Evolutionary conservation across 805 yeast genomes (phyloP).

Genomic region (Saccharomycopsis sp.): DNA sequence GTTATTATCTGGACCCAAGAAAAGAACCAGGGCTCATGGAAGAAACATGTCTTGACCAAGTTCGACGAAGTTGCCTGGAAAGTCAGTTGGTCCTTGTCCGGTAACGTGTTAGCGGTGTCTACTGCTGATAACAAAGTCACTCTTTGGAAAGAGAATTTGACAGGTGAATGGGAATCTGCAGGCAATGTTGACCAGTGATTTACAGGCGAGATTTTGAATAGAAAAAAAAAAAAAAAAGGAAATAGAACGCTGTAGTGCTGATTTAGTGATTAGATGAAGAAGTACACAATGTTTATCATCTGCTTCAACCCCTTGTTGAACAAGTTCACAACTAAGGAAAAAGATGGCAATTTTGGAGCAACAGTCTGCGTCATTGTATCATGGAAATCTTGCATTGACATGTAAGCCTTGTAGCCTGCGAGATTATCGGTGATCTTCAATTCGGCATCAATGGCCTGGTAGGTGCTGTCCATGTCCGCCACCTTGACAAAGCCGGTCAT

Average conservation of each 20-base stretch:
- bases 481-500: background rate
- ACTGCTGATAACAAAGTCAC: slow-evolving; percentile 96
- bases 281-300: slow-evolving; percentile 6
- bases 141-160: slow-evolving; percentile 89
- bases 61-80: slow-evolving; percentile 99
- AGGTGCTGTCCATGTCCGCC: too few relatives aligned
- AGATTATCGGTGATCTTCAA: background rate
- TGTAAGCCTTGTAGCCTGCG: background rate
- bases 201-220: too few relatives aligned
- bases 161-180: slow-evolving; percentile 95
- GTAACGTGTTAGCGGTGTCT: slow-evolving; percentile 88
- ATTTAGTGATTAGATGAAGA: too few relatives aligned
- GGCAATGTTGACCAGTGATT: too few relatives aligned
- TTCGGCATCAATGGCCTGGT: background rate
- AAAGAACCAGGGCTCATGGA: slow-evolving; percentile 60
- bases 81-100: slow-evolving; percentile 94
- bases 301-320: slow-evolving; percentile 27
- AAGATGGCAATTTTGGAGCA: slow-evolving; percentile 25
- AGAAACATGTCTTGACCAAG: slow-evolving; percentile 62
- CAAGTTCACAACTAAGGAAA: slow-evolving; percentile 41
- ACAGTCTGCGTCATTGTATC: background rate
- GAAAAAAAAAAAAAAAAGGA: too few relatives aligned
- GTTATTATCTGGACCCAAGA: slow-evolving; percentile 94
- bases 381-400: background rate
- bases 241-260: too few relatives aligned